A percentile compares a stretch with the other conserved stretches of the same genome.
phyloP scores from a whole-genome alignment of 768 basidiomycete species.

The Coprinellus micaceus region DNA sequence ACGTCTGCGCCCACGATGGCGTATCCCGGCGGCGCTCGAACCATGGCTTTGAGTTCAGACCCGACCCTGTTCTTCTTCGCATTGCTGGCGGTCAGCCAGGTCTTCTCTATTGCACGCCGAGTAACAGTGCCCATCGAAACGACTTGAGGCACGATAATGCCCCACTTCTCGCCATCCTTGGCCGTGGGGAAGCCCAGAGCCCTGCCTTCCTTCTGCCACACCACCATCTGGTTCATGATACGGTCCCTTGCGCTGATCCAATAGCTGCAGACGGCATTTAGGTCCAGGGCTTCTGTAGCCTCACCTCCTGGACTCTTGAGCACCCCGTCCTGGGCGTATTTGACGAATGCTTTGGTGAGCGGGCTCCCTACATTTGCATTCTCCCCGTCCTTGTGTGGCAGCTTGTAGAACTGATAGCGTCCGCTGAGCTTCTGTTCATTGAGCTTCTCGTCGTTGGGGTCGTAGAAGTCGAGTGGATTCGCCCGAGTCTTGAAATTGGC shows the following conservation, averaged over 20 bases:
- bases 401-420: slow-evolving; percentile 75
- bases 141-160: slow-evolving; percentile 93
- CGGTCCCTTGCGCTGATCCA: slow-evolving; percentile 96
- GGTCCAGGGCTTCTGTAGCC: slow-evolving; percentile 80
- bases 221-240: slow-evolving; percentile 88
- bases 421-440: slow-evolving; percentile 44
- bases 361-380: slow-evolving; percentile 94
- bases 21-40: slow-evolving; percentile 89
- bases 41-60: slow-evolving; percentile 97
- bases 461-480: slow-evolving; percentile 52
- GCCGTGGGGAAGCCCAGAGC: slow-evolving; percentile 49
- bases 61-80: slow-evolving; percentile 98
- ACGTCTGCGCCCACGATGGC: slow-evolving; percentile 97
- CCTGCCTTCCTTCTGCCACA: slow-evolving; percentile 61
- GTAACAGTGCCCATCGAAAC: slow-evolving; percentile 99
- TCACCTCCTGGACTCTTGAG: slow-evolving; percentile 77
- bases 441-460: slow-evolving; percentile 58
- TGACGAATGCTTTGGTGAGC: slow-evolving; percentile 84
- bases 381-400: slow-evolving; percentile 96
- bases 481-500: slow-evolving; percentile 44
- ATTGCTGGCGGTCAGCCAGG: slow-evolving; percentile 97
- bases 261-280: slow-evolving; percentile 94
- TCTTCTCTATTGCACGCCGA: slow-evolving; percentile 94
- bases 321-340: slow-evolving; percentile 83
- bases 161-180: slow-evolving; percentile 52